Percentiles rank a stretch among this genome's conserved stretches.
Evolutionary conservation across 768 basidiomycete genomes (phyloP).

Genomic region (Leccinellum rugosiceps): DNA sequence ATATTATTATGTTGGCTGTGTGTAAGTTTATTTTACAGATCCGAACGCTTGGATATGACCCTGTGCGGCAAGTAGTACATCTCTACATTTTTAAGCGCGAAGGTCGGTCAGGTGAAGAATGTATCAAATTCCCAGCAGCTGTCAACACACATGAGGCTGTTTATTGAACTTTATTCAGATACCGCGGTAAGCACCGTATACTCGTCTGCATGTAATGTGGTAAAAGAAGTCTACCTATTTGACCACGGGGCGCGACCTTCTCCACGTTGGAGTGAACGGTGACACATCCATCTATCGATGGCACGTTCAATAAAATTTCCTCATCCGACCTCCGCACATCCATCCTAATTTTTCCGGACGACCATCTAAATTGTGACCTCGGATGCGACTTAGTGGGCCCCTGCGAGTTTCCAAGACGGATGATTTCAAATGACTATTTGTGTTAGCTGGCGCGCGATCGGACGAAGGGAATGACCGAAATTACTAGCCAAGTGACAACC

Average conservation of each 20-base stretch:
- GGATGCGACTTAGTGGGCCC: neutral
- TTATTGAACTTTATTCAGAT: neutral
- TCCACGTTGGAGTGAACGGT: neutral
- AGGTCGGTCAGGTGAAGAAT: neutral
- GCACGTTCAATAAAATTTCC: neutral
- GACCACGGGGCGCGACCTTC: neutral
- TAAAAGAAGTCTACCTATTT: neutral
- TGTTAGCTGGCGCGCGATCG: neutral
- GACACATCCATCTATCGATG: neutral
- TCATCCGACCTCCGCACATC: neutral
- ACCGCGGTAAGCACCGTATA: neutral
- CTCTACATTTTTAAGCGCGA: neutral
- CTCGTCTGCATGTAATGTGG: neutral
- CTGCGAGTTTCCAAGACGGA: neutral
- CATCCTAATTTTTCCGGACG: neutral
- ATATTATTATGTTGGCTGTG: neutral
- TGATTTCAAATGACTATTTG: neutral
- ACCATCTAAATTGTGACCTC: neutral
- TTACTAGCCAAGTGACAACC: neutral
- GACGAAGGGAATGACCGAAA: constrained; percentile 6
- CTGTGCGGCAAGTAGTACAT: constrained; percentile 7
- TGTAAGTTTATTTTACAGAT: neutral
- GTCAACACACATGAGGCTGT: neutral
- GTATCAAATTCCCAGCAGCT: neutral
- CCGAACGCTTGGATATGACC: neutral